Conservation (phyloP, 1,284 basidiomycete genomes). For the Fomitopsis betulina region DNA sequence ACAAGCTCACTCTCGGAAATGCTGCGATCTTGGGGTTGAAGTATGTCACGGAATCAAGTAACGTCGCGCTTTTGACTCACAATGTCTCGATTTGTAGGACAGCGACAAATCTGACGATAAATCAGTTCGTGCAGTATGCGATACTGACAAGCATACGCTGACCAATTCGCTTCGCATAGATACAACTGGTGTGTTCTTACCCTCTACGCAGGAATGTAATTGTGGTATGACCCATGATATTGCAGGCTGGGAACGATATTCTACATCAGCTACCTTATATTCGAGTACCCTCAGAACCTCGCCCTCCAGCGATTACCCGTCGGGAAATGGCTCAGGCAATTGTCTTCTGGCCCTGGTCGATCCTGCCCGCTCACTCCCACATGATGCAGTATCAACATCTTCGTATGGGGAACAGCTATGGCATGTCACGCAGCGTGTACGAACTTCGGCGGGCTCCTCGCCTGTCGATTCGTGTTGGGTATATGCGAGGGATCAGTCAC, state of each 20-base stretch:
- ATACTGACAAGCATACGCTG: not conserved
- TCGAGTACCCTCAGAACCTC: conserved; percentile 72
- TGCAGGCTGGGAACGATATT: conserved; percentile 67
- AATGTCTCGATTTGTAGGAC: conserved; percentile 25
- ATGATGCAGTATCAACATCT: conserved; percentile 52
- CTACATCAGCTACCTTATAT: conserved; percentile 62
- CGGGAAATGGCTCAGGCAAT: conserved; percentile 77
- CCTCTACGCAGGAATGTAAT: not conserved
- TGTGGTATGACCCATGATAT: not conserved
- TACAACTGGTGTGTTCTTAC: not conserved
- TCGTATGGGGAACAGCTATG: conserved; percentile 64
- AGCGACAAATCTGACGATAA: conserved; percentile 25
- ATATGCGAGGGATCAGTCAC: conserved; percentile 78
- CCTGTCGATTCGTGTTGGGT: conserved; percentile 62
- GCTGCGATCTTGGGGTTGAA: conserved; percentile 62
- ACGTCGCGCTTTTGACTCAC: not conserved
- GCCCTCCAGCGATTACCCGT: conserved; percentile 73
- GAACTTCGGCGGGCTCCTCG: conserved; percentile 66
- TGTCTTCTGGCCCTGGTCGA: not conserved
- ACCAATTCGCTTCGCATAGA: not conserved
- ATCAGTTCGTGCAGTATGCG: conserved; percentile 17
- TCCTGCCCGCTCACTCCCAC: not conserved
- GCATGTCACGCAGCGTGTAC: conserved; percentile 67
- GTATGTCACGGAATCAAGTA: conserved; percentile 25
- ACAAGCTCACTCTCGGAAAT: conserved; percentile 67